These are phyloP conservation scores for Boletus huronensis DNA, from an alignment of 768 basidiomycete species.

Conservation along the genomic window DNA sequence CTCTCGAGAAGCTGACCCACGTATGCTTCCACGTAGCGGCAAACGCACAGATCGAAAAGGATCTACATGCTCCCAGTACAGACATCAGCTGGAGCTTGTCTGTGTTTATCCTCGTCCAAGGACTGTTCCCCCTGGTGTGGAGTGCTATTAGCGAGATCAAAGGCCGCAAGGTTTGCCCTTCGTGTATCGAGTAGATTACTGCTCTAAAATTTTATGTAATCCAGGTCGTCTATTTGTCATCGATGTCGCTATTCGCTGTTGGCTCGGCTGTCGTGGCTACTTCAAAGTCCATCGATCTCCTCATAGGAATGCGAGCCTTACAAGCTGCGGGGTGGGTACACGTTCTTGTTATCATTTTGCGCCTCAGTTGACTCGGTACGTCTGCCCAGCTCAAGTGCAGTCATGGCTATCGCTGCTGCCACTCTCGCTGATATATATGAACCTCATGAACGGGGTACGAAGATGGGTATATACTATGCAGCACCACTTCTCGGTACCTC, in stretches of 20 bases:
- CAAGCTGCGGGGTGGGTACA: conserved; percentile 56
- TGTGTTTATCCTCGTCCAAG: conserved; percentile 69
- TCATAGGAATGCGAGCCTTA: conserved; percentile 66
- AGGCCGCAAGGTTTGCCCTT: conserved; percentile 56
- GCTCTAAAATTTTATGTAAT: neutral
- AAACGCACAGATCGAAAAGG: conserved; percentile 57
- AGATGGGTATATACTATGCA: conserved; percentile 81
- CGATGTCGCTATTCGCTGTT: conserved; percentile 49
- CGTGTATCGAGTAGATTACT: neutral
- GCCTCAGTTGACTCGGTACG: neutral
- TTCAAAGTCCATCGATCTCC: conserved; percentile 49
- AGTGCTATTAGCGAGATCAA: conserved; percentile 70
- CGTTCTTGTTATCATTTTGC: neutral
- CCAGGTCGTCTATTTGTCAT: conserved; percentile 55
- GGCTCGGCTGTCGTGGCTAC: conserved; percentile 59
- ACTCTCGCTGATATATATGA: conserved; percentile 81
- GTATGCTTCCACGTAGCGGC: conserved; percentile 45
- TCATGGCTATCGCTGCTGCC: conserved; percentile 70
- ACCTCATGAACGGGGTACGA: conserved; percentile 71
- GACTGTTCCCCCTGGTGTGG: conserved; percentile 65
- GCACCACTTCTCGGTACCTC: conserved; percentile 72
- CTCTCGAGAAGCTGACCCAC: neutral
- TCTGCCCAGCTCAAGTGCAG: conserved; percentile 53
- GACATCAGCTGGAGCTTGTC: conserved; percentile 69
- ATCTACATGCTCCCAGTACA: conserved; percentile 56